phyloP scores from a whole-genome alignment of 2,329 filamentous ascomycete species.

The Colletotrichum liaoningense region DNA sequence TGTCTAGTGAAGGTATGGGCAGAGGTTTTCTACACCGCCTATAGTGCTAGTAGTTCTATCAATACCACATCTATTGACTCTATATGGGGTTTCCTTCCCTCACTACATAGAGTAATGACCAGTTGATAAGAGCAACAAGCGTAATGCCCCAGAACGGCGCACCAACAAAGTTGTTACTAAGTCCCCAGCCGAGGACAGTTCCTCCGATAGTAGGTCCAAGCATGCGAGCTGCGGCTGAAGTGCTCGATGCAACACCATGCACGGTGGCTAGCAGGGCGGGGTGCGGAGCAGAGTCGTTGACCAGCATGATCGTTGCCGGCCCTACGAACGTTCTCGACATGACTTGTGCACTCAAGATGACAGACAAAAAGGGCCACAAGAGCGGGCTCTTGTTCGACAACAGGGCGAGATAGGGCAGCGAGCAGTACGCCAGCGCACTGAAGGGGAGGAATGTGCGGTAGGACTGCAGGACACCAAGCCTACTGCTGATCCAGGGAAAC shows the following conservation, averaged over 20 bases:
- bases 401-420: constrained; percentile 39
- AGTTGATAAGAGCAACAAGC: constrained; percentile 17
- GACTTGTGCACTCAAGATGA: constrained; percentile 37
- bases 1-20: neutral
- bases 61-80: neutral
- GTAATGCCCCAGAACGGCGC: constrained; percentile 38
- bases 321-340: constrained; percentile 40
- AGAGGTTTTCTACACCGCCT: neutral
- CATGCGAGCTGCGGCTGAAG: constrained; percentile 39
- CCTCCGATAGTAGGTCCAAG: constrained; percentile 40
- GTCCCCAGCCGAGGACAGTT: constrained; percentile 40
- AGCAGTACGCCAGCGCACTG: constrained; percentile 38
- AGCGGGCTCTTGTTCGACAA: constrained; percentile 32
- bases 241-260: constrained; percentile 41
- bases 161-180: constrained; percentile 38
- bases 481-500: constrained; percentile 36
- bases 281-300: constrained; percentile 40
- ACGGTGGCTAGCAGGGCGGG: constrained; percentile 39
- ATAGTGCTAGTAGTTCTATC: neutral
- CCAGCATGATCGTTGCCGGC: constrained; percentile 41
- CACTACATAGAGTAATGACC: neutral
- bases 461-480: constrained; percentile 35
- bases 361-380: constrained; percentile 37
- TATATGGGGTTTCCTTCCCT: neutral
- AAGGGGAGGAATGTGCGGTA: constrained; percentile 39